Percentiles rank a stretch among this genome's conserved stretches.
These are phyloP conservation scores for Pseudocercospora fuligena DNA, from an alignment of 2,329 filamentous ascomycete species.

Conservation along the genomic window DNA sequence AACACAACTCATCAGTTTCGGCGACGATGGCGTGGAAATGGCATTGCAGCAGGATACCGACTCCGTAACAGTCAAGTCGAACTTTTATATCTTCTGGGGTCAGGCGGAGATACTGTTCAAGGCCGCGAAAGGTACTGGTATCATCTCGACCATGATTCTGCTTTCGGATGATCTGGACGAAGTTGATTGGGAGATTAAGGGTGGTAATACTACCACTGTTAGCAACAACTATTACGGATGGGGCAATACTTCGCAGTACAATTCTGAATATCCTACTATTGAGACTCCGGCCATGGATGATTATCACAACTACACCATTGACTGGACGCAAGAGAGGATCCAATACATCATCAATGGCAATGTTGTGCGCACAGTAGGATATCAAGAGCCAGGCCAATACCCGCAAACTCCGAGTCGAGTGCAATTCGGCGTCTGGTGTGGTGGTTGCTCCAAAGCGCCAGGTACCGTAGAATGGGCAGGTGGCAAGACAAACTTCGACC, in stretches of 20 bases:
- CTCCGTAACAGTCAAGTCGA: conserved; percentile 76
- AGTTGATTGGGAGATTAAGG: conserved; percentile 85
- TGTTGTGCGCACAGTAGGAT: conserved; percentile 66
- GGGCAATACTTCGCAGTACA: conserved; percentile 66
- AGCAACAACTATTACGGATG: conserved; percentile 80
- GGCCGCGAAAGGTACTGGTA: conserved; percentile 73
- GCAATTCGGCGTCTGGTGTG: conserved; percentile 79
- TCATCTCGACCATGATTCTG: conserved; percentile 82
- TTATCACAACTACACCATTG: conserved; percentile 71
- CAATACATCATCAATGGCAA: conserved; percentile 72
- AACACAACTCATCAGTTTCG: conserved; percentile 62
- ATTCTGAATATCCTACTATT: conserved; percentile 66
- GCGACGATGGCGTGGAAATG: conserved; percentile 66
- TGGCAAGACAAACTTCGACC: conserved; percentile 40
- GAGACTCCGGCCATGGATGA: conserved; percentile 58
- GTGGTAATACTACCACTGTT: conserved; percentile 65
- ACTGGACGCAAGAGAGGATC: conserved; percentile 70
- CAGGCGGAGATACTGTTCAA: conserved; percentile 78
- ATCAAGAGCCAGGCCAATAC: conserved; percentile 48
- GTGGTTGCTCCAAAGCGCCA: conserved; percentile 76
- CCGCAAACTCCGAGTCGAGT: conserved; percentile 78
- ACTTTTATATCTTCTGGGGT: conserved; percentile 87
- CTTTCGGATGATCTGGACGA: conserved; percentile 85
- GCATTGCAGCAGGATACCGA: conserved; percentile 71
- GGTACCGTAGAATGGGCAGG: conserved; percentile 47